A percentile compares a stretch with the other conserved stretches of the same genome.
Conservation (phyloP, 1,139 yeast genomes). For the Geotrichum carabidarum region DNA sequence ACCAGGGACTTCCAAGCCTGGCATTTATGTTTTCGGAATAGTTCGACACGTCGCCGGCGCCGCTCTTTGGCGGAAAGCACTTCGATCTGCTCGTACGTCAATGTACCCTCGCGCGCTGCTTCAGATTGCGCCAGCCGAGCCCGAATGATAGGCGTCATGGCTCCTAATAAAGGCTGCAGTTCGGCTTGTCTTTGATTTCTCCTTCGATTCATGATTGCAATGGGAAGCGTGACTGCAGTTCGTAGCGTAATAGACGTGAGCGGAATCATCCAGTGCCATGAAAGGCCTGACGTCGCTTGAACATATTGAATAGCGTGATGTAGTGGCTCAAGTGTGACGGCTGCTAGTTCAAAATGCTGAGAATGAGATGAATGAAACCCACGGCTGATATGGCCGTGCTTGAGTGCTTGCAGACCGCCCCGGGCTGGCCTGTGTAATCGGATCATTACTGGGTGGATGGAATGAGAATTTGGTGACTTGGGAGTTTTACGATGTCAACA, state of each 20-base stretch:
- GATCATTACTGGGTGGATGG: background rate
- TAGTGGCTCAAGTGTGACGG: slow-evolving; percentile 25
- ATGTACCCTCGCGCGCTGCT: slow-evolving; percentile 40
- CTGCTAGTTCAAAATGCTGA: slow-evolving; percentile 18
- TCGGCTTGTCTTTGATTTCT: slow-evolving; percentile 66
- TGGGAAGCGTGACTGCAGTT: slow-evolving; percentile 64
- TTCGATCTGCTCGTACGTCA: slow-evolving; percentile 73
- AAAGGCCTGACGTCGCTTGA: slow-evolving; percentile 49
- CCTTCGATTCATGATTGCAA: slow-evolving; percentile 66
- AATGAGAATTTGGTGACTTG: no score
- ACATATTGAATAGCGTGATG: slow-evolving; percentile 28
- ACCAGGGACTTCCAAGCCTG: slow-evolving; percentile 76
- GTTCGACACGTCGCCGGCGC: slow-evolving; percentile 61
- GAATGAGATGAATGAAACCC: slow-evolving; percentile 18
- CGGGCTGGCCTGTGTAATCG: background rate
- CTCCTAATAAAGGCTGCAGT: slow-evolving; percentile 56
- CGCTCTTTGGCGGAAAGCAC: slow-evolving; percentile 72
- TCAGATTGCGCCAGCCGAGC: slow-evolving; percentile 57
- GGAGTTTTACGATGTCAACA: no score
- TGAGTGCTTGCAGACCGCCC: background rate
- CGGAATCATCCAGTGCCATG: slow-evolving; percentile 85
- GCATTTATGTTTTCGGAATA: slow-evolving; percentile 62
- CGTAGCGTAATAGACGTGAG: slow-evolving; percentile 62
- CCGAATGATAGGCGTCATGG: slow-evolving; percentile 70
- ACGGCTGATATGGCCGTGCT: background rate